Evolutionary conservation across 2,329 filamentous ascomycete species (phyloP), one percentile per base, ranked within the genome.

Genomic region (Hysterium pulicare): DNA sequence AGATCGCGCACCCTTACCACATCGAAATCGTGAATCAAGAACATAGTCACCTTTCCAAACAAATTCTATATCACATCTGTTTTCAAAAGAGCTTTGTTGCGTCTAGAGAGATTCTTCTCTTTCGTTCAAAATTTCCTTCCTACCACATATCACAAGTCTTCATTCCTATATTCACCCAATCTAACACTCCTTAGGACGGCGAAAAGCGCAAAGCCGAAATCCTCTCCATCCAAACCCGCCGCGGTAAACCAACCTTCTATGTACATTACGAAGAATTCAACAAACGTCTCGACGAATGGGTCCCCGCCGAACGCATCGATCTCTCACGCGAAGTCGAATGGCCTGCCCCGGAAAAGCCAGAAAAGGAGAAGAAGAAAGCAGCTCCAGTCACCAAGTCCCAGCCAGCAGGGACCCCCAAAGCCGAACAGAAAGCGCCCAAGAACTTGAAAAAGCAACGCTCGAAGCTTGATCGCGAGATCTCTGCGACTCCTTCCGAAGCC

Each of bases 261-360:
- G 94, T 95, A 59, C 95, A 97, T 67, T 97, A 96, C 66, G 89
- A 95, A 62, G 94, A 95, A 60, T 97, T 96, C 79, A 97, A 97
- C 71, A 97, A 97, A 58, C 81, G 82, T 74, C 72, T 84, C 23
- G 80, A 84, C 55, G 93, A 98, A 74, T 98, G 93, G 93, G 84
- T 98, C 8, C 77, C 86, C 2, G 79, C 86, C 22, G 76, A 81
- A 26, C 81, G 93, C 26, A 88, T 98, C 53, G 89, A 97, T 64
- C 84, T 98, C 44, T 75, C 79, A 1, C 84, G 89, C 53, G 90
- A 96, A 57, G 93, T 98, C 41, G 93, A 98, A 71, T 98, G 93
- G 90, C 93, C 93, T 16, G 85, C 83, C 47, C 88, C 90, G 8
- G 90, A 95, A 50, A 95, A 95, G 66, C 77, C 84, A 1, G 94